Base-by-base conservation (phyloP, 345 rosid genomes). In the Aquilaria malaccensis region DNA sequence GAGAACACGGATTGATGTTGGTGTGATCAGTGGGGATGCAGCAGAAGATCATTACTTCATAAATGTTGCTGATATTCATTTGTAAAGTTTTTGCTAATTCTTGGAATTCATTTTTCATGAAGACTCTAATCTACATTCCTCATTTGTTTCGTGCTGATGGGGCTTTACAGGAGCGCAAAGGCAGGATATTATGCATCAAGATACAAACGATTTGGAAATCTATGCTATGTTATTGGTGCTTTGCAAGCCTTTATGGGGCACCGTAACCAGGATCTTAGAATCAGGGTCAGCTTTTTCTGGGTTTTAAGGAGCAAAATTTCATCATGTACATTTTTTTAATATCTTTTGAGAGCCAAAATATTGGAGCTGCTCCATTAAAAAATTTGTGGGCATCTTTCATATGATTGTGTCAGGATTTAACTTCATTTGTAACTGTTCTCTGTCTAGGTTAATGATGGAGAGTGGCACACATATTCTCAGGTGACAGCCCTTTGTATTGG, bases 401-500 rank as follows among this genome's bases (percentile, higher is more conserved):
- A 33, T 13, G 6, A 47, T 9, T 56, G 47, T 58, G 52, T 65
- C 29, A 15, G 14, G 49, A 31, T 7, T 45, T 65, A 68, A 56
- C 66, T 63, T 50, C 50, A 48, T 55, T 61, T 51, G 55, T 60
- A 11, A n/a, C 3, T 48, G 56, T 60, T 71, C 61, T 67, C 55
- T 41, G 3, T 58, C 30, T 69, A 87, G 98, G 78, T 89, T 30
- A 75, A 92, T 72, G 94, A 76, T 7, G 91, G 95, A 50, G 95
- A 82, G 63, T 94, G 99, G 99, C 84, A 86, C 76, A 51, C 66
- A 48, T 85, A 64, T 73, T 70, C 91, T 56, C 84, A 82, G 67
- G 95, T 91, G 63, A 91, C 97, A 5, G 95, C 97, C 65, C 78
- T 94, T 49, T 94, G 99, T 67, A 72, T 94, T 71, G 97, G 97